Evolutionary conservation across 2,329 filamentous ascomycete species (phyloP).

Genomic region (Penicillium vulpinum): DNA sequence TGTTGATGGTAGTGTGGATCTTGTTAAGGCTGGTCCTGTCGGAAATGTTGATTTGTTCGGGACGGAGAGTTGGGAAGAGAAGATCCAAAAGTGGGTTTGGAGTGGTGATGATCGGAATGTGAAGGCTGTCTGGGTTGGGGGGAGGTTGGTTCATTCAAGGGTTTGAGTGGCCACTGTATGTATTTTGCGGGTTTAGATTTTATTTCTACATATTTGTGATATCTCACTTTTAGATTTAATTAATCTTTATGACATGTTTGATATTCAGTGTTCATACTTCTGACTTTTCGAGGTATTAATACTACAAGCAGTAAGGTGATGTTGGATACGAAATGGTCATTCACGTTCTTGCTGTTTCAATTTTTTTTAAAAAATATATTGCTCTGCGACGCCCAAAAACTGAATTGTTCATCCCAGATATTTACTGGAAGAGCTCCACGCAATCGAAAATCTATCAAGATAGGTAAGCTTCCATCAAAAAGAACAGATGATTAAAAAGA

Average conservation of each 20-base stretch:
- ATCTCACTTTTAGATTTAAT: neutral
- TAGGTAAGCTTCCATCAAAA: neutral
- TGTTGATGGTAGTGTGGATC: neutral
- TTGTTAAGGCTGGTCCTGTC: conserved; percentile 46
- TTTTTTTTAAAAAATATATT: no score
- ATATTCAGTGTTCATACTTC: no score
- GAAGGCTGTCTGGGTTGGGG: conserved; percentile 82
- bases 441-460: conserved; percentile 30
- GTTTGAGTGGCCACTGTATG: neutral
- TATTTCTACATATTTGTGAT: no score
- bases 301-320: neutral
- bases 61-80: conserved; percentile 84
- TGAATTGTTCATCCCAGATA: fast-evolving
- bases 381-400: neutral
- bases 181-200: neutral
- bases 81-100: conserved; percentile 90
- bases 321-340: neutral
- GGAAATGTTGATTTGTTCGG: conserved; percentile 86
- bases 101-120: conserved; percentile 92
- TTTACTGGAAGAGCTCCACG: conserved; percentile 33
- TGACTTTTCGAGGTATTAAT: no score
- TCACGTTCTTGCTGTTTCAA: neutral
- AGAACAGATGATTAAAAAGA: neutral
- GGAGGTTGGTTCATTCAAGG: conserved; percentile 69
- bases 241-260: neutral